Evolutionary conservation across 768 basidiomycete species (phyloP), one percentile per base, ranked within the genome.

Genomic region (Rhodotorula graminis): DNA sequence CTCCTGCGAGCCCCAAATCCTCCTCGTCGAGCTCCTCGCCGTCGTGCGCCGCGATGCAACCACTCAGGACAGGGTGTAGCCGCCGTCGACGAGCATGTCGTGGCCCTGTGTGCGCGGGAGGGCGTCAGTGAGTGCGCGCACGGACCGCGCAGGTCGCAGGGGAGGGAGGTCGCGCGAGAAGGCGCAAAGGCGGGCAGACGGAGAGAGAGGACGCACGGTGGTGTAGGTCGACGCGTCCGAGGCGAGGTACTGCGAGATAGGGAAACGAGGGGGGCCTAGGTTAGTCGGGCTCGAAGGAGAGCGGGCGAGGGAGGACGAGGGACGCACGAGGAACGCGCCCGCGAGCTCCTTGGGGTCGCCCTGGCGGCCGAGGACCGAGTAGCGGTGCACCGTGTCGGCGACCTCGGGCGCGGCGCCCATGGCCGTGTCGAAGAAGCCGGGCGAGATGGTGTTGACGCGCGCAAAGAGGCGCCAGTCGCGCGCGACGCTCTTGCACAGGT

Each of bases 401-500:
- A 72, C 71, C 37, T 67, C 71, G 21, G 71, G 71, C 8, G 71
- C 71, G 42, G 71, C 71, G 21, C 71, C 71, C 71, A 72, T 72
- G 19, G 57, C 49, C 15, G 71, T 67, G 42, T 70, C 69, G 64
- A 70, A 65, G 69, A 70, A 70, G 47, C 73, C 74, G 29, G 74
- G 77, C 15, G 72, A 69, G 64, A 77, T 65, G 29, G 68, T 79
- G 71, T 72, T 72, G 56, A 64, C 61, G 18, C 71, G 71, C 15
- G 71, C 65, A 11, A 66, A 66, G 16, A 16, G 6, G 47, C 80
- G 80, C 79, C 81, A 81, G 69, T 82, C 82, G 47, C 77, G 77
- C 0, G 81, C 82, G 61, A 81, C 77, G 37, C 74, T 79, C 59
- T 77, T 75, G 40, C 79, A 80, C 70, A 82, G 72, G 65, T 81